phyloP scores from a whole-genome alignment of 2,329 filamentous ascomycete species.

The Cladosporium austrohemisphaericum region DNA sequence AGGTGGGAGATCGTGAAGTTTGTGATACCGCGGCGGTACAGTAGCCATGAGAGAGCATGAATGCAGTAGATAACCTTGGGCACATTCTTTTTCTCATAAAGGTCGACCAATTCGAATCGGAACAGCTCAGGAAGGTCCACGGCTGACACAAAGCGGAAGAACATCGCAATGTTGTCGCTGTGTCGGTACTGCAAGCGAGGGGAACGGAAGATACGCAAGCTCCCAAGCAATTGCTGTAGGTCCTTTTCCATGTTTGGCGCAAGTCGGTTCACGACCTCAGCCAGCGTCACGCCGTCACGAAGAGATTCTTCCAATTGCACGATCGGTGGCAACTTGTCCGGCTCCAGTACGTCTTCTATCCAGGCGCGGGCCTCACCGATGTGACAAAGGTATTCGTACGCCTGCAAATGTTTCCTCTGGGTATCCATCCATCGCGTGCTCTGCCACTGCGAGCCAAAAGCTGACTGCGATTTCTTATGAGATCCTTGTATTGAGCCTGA shows the following conservation, averaged over 20 bases:
- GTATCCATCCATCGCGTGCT: conserved; percentile 99
- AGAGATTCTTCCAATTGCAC: conserved; percentile 90
- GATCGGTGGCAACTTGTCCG: conserved; percentile 81
- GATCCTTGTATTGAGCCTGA: conserved; percentile 49
- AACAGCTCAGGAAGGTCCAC: conserved; percentile 92
- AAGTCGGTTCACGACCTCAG: conserved; percentile 87
- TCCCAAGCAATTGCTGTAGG: conserved; percentile 30
- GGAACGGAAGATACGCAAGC: conserved; percentile 73
- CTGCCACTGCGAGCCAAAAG: conserved; percentile 42
- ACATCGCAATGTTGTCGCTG: conserved; percentile 95
- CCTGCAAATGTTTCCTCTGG: conserved; percentile 90
- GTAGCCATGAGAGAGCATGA: conserved; percentile 93
- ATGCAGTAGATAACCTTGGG: conserved; percentile 99
- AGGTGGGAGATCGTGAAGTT: conserved; percentile 95
- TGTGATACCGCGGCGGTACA: conserved; percentile 91
- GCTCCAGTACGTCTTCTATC: conserved; percentile 83
- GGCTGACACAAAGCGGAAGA: conserved; percentile 90
- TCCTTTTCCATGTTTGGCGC: conserved; percentile 66
- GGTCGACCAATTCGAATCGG: conserved; percentile 91
- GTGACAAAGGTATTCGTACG: conserved; percentile 97
- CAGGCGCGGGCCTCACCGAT: conserved; percentile 99
- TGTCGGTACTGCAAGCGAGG: conserved; percentile 87
- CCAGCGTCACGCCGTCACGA: conserved; percentile 87
- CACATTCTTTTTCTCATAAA: conserved; percentile 99
- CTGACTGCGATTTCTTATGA: conserved; percentile 45